Evolutionary conservation across 768 basidiomycete genomes (phyloP), one percentile per base, ranked within the genome.

Genomic region (Chalciporus piperatus): DNA sequence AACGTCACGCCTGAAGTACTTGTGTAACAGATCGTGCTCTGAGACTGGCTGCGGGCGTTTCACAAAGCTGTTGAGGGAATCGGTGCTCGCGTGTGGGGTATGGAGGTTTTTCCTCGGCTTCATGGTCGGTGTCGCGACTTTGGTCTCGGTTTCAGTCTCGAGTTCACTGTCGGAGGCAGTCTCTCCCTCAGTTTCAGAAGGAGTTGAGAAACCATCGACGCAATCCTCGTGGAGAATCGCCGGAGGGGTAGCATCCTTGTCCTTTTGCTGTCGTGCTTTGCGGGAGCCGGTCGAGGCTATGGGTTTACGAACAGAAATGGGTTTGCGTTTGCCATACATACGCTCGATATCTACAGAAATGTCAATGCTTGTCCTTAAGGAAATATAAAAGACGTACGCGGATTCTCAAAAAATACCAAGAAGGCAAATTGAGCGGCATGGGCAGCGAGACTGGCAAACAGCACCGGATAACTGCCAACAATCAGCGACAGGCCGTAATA

Each of bases 381-480:
- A 28, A 48, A 47, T 17, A 41, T 14, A 28, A 27, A 19, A 27
- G 27, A 76, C 92, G 65, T 63, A 96, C 94, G 97, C 55, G 97
- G 96, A 63, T 96, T 98, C 73, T 98, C 97, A 62, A 99, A 98
- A 69, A 86, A 86, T 14, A 94, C 78, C 47, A 99, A 75, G 79
- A 99, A 99, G 2, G 87, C 93, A 68, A 99, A 99, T 61, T 99
- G 97, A 16, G 91, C 89, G 0, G 94, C 91, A 62, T 99, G 97
- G 0, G 90, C 95, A 2, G 85, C 85, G n/a, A 99, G 80, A 59
- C 91, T 94, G 55, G 86, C 91, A 62, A 98, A 98, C 12, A 99
- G 74, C 10, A 98, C 94, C 0, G 87, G 78, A 60, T 95, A 92
- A 68, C 89, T 92, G 16, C 92, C 93, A 22, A 84, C 80, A 50